Evolutionary conservation across 495 filamentous ascomycete genomes (phyloP).

Genomic region (Amphirosellinia nigrospora): DNA sequence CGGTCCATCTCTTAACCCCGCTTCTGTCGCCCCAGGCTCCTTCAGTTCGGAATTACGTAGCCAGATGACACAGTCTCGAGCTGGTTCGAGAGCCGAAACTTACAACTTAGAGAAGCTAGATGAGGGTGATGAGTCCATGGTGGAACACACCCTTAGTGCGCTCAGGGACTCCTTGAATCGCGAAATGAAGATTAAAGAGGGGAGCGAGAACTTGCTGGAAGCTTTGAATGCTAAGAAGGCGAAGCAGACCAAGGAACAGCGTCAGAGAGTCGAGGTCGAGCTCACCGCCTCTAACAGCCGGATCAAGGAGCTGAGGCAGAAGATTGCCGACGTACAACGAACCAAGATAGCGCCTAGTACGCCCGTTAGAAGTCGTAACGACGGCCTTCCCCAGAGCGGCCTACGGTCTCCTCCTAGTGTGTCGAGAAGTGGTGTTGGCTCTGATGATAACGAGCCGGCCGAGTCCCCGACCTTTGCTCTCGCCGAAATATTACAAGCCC

Average conservation of each 20-base stretch:
- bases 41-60: conserved; percentile 91
- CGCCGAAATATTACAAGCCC: conserved; percentile 81
- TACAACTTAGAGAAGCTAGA: conserved; percentile 66
- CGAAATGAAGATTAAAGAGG: conserved; percentile 96
- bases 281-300: conserved; percentile 89
- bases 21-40: conserved; percentile 76
- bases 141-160: conserved; percentile 75
- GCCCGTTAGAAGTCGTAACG: conserved; percentile 70
- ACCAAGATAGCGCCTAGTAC: conserved; percentile 70
- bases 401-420: conserved; percentile 70
- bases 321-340: conserved; percentile 72
- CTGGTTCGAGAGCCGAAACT: conserved; percentile 71
- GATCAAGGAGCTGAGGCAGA: conserved; percentile 79
- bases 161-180: conserved; percentile 85
- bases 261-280: conserved; percentile 85
- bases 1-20: conserved; percentile 68
- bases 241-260: conserved; percentile 93
- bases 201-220: conserved; percentile 96
- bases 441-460: conserved; percentile 70
- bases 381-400: conserved; percentile 69
- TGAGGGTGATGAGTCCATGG: conserved; percentile 64
- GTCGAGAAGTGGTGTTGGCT: conserved; percentile 56
- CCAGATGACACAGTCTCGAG: conserved; percentile 68
- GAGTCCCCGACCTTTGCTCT: conserved; percentile 92
- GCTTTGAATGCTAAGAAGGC: conserved; percentile 92